Base-by-base conservation (phyloP, 495 filamentous ascomycete genomes). In the Collariella sp. region DNA sequence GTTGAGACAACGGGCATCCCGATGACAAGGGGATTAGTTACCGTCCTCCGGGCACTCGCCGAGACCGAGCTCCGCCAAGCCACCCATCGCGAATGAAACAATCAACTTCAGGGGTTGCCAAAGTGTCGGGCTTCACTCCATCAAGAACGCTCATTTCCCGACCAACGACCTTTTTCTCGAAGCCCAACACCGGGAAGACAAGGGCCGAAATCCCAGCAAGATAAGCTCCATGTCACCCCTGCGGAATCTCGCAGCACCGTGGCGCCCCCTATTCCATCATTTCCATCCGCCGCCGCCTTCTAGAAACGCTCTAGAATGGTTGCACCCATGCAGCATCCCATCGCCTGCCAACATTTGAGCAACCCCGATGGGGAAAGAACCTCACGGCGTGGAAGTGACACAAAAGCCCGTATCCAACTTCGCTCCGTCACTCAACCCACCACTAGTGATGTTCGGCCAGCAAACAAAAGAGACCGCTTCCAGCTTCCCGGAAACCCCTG, bases 261-360 rank as follows among this genome's bases (percentile, higher is more conserved):
- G 50, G 41, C 52, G 52, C 44, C 44, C 52, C 52, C 18, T 41
- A 42, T 40, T 33, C 23, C 42, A 9, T n/a, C n/a, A n/a, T n/a
- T n/a, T n/a, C n/a, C n/a, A n/a, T n/a, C n/a, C n/a, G 19, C n/a
- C 34, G 7, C 26, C n/a, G 2, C 19, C 34, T 54, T 54, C 43
- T 48, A 24, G 52, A 54, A 54, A 6, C 12, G 24, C 7, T 39
- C 51, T 33, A 24, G 44, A 34, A 54, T 11, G 15, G 36, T 38
- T 5, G 15, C 10, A 3, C 38, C 39, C 35, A 38, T 40, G 34
- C 35, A 40, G 34, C 20, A n/a, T 12, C 47, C 34, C 47, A 31
- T 40, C n/a, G 35, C 47, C 35, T 49, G 19, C 48, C 26, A 9
- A 36, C 24, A 4, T 31, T 9, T 36, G 48, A 11, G 11, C 3